Conservation (phyloP, 2,329 filamentous ascomycete species). For the Aspergillus sp. region DNA sequence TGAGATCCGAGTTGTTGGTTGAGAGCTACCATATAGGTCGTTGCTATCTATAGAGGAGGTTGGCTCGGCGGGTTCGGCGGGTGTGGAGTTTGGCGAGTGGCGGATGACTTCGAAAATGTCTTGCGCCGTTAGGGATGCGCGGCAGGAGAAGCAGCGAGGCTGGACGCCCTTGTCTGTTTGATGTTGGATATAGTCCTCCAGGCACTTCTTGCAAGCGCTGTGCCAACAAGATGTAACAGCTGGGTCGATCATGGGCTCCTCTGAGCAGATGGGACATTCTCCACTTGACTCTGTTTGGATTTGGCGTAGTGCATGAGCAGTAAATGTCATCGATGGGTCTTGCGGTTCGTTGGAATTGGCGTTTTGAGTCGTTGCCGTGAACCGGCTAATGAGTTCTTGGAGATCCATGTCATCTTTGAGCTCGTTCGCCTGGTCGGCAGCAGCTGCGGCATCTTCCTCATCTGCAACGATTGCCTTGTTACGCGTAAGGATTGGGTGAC, state of each 20-base stretch:
- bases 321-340: conserved; percentile 70
- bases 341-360: conserved; percentile 48
- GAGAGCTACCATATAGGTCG: conserved; percentile 40
- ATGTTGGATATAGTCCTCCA: conserved; percentile 87
- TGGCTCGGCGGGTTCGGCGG: conserved; percentile 43
- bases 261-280: conserved; percentile 92
- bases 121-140: conserved; percentile 74
- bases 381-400: conserved; percentile 77
- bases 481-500: conserved; percentile 84
- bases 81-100: conserved; percentile 52
- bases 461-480: conserved; percentile 83
- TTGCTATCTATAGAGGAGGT: conserved; percentile 36
- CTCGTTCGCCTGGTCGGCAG: conserved; percentile 75
- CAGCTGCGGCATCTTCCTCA: conserved; percentile 77
- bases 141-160: conserved; percentile 87
- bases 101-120: conserved; percentile 92
- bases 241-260: conserved; percentile 94
- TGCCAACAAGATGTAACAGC: conserved; percentile 97
- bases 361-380: conserved; percentile 68
- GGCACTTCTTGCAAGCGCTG: conserved; percentile 89
- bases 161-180: conserved; percentile 73
- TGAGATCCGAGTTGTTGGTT: conserved; percentile 52
- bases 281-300: conserved; percentile 86
- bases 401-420: conserved; percentile 96
- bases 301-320: conserved; percentile 81